Evolutionary conservation across 164 flowering plant genomes (phyloP).

Genomic region (Hamamelis virginiana): DNA sequence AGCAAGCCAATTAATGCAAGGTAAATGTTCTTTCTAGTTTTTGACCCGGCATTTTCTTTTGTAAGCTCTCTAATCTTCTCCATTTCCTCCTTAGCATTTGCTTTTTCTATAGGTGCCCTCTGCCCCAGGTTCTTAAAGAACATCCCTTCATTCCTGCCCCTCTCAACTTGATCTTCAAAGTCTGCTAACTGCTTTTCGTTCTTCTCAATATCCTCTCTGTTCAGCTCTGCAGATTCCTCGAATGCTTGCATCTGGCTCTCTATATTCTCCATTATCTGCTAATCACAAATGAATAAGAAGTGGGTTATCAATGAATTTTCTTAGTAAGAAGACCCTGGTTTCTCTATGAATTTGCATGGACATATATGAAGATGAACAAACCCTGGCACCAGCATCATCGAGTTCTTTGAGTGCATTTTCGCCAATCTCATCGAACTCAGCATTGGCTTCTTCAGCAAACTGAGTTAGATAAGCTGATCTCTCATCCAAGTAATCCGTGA

Average conservation of each 20-base stretch:
- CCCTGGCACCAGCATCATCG: conserved; percentile 70
- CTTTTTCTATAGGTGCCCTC: conserved; percentile 41
- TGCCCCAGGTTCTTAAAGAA: conserved; percentile 70
- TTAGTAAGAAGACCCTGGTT: background rate
- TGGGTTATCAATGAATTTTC: conserved; percentile 13
- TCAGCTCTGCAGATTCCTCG: conserved; percentile 60
- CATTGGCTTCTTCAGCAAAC: conserved; percentile 80
- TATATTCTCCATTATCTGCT: conserved; percentile 77
- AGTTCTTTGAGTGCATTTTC: conserved; percentile 74
- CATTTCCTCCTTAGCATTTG: conserved; percentile 51
- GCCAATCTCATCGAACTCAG: conserved; percentile 74
- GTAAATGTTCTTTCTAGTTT: conserved; percentile 64
- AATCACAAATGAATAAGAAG: conserved; percentile 25
- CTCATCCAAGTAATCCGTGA: conserved; percentile 79
- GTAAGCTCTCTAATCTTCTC: conserved; percentile 50
- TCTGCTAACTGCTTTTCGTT: conserved; percentile 53
- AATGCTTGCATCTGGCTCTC: conserved; percentile 71
- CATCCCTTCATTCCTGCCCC: conserved; percentile 68
- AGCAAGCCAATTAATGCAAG: conserved; percentile 58
- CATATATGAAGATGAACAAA: conserved; percentile 30
- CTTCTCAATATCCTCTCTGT: conserved; percentile 55
- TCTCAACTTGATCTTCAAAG: conserved; percentile 64
- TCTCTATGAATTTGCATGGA: conserved; percentile 11
- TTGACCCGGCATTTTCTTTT: conserved; percentile 53
- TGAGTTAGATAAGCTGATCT: conserved; percentile 63